These are phyloP conservation scores for Aspergillus brasiliensis DNA, from an alignment of 2,329 filamentous ascomycete genomes.

Conservation along the genomic window DNA sequence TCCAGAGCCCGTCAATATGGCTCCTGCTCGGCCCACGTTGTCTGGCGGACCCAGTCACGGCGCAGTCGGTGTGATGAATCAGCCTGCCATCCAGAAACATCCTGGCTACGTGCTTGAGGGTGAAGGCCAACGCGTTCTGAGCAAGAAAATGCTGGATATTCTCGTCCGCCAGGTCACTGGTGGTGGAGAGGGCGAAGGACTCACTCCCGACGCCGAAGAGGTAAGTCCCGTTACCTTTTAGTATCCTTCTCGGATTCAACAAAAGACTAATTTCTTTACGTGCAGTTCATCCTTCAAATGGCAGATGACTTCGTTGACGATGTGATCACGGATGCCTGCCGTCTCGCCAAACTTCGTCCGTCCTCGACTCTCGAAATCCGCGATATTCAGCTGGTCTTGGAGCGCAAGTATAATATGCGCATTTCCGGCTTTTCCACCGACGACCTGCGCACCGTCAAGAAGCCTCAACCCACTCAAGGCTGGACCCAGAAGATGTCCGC, in stretches of 20 bases:
- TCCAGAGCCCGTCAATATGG: conserved; percentile 75
- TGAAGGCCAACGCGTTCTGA: conserved; percentile 89
- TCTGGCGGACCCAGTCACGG: conserved; percentile 73
- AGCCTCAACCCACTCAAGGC: conserved; percentile 80
- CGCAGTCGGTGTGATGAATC: conserved; percentile 79
- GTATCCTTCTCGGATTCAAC: conserved; percentile 1
- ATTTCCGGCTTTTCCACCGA: conserved; percentile 94
- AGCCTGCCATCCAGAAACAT: conserved; percentile 79
- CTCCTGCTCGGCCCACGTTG: conserved; percentile 75
- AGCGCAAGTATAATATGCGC: conserved; percentile 84
- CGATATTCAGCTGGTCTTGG: conserved; percentile 79
- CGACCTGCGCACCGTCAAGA: conserved; percentile 90
- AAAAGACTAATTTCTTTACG: conserved; percentile 10
- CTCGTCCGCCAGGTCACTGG: conserved; percentile 92
- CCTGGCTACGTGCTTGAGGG: conserved; percentile 86
- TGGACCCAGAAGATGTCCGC: conserved; percentile 99
- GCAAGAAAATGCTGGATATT: conserved; percentile 96
- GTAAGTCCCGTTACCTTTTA: conserved; percentile 52
- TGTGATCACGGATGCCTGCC: conserved; percentile 82
- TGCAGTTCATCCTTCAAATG: conserved; percentile 78
- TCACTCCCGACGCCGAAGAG: conserved; percentile 95
- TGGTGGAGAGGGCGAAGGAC: conserved; percentile 70
- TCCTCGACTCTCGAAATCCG: conserved; percentile 88
- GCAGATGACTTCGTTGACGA: conserved; percentile 95
- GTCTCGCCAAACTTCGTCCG: conserved; percentile 88